These are phyloP conservation scores for Eimeria zaria DNA, from an alignment of 169 alveolate species.

Conservation along the genomic window DNA sequence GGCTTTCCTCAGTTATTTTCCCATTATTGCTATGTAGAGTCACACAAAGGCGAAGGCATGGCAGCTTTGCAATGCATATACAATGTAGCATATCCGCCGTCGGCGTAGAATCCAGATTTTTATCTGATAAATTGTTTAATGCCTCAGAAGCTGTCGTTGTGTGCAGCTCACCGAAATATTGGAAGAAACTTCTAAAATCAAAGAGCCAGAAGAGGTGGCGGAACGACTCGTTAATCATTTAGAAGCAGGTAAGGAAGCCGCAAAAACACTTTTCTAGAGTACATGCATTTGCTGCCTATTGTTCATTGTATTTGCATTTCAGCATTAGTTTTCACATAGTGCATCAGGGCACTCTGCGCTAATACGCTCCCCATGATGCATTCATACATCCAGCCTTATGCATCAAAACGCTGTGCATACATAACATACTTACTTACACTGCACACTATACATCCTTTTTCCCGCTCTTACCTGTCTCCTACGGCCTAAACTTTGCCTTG, in stretches of 20 bases:
- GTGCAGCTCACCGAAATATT: conserved; percentile 70
- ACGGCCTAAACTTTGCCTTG: background rate
- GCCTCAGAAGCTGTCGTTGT: background rate
- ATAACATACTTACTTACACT: background rate
- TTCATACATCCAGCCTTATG: background rate
- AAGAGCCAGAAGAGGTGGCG: conserved; percentile 66
- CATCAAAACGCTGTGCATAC: background rate
- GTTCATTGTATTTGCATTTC: background rate
- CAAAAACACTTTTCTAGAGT: background rate
- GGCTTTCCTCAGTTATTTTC: background rate
- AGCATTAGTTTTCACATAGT: background rate
- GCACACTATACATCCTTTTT: background rate
- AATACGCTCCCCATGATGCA: background rate
- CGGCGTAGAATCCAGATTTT: background rate
- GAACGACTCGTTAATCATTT: conserved; percentile 27
- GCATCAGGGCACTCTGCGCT: background rate
- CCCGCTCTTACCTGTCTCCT: background rate
- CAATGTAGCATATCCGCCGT: background rate
- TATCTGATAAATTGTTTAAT: background rate
- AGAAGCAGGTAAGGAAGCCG: conserved; percentile 58
- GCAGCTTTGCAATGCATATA: background rate
- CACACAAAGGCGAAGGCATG: background rate
- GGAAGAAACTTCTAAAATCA: conserved; percentile 44
- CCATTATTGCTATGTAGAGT: too few relatives aligned
- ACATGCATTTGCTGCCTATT: background rate